Evolutionary conservation across 2,329 filamentous ascomycete genomes (phyloP).

Genomic region (Orbilia ellipsospora): DNA sequence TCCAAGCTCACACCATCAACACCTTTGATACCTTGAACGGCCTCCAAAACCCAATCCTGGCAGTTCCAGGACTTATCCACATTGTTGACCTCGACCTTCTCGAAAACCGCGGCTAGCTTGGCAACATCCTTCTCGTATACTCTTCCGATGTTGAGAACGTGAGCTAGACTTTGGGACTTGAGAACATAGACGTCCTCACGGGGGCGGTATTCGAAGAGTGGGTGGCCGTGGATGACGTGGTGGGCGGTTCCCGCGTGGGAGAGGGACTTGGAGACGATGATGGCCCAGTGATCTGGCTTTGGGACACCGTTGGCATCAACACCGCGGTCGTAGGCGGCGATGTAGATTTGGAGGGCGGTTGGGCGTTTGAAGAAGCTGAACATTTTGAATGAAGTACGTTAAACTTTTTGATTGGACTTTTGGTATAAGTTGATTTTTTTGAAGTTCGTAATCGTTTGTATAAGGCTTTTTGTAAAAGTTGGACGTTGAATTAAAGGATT

Average conservation of each 20-base stretch:
- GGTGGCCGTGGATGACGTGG: slow-evolving; percentile 55
- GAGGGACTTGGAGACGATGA: slow-evolving; percentile 52
- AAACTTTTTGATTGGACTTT: slow-evolving; percentile 1
- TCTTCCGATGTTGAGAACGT: slow-evolving; percentile 50
- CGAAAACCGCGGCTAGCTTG: slow-evolving; percentile 40
- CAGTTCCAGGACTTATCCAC: slow-evolving; percentile 49
- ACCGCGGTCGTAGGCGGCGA: slow-evolving; percentile 51
- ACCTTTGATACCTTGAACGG: slow-evolving; percentile 24
- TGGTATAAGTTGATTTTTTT: background rate
- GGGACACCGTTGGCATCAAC: slow-evolving; percentile 42
- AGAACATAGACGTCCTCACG: slow-evolving; percentile 52
- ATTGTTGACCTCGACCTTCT: slow-evolving; percentile 40
- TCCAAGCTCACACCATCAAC: slow-evolving; percentile 36
- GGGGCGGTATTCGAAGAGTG: slow-evolving; percentile 50
- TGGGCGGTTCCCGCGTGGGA: slow-evolving; percentile 49
- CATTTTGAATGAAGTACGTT: slow-evolving; percentile 34
- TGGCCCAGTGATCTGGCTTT: slow-evolving; percentile 54
- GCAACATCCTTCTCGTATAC: slow-evolving; percentile 47
- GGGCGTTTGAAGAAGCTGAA: slow-evolving; percentile 46
- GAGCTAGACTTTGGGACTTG: slow-evolving; percentile 44
- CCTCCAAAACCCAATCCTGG: slow-evolving; percentile 51
- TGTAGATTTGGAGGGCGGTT: slow-evolving; percentile 46
- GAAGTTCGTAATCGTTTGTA: slow-evolving; percentile 10
- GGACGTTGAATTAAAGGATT: slow-evolving; percentile 12
- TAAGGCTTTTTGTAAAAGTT: slow-evolving; percentile 3